A percentile compares a stretch with the other conserved stretches of the same genome.
Evolutionary conservation across 352 stramenopile genomes (phyloP).

Genomic region (Phytopythium montanum): DNA sequence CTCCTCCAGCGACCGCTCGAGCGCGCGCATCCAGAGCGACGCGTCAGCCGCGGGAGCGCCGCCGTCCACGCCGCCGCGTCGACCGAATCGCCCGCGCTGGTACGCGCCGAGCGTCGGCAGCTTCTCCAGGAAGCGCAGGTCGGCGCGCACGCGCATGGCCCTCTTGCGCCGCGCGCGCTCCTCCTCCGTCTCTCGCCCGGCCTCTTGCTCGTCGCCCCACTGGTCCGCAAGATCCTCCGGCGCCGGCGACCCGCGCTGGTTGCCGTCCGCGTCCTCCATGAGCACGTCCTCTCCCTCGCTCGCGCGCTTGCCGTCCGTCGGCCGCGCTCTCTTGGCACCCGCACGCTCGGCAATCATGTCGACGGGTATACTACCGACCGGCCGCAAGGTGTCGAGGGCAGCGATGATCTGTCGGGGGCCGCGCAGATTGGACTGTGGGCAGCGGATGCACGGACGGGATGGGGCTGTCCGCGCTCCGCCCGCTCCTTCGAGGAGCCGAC

Average conservation of each 20-base stretch:
- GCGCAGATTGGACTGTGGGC: slow-evolving; percentile 1
- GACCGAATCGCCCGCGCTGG: slow-evolving; percentile 50
- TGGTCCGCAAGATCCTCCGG: neutral
- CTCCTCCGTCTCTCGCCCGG: neutral
- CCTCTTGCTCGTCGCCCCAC: too few relatives aligned
- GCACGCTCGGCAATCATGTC: slow-evolving; percentile 10
- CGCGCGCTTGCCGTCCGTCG: neutral
- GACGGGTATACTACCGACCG: neutral
- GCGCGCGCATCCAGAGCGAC: slow-evolving; percentile 48
- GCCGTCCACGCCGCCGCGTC: slow-evolving; percentile 61
- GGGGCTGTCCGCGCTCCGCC: neutral
- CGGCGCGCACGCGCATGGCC: slow-evolving; percentile 44
- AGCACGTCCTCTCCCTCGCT: slow-evolving; percentile 8
- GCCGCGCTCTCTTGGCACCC: slow-evolving; percentile 17
- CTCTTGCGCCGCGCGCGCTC: slow-evolving; percentile 39
- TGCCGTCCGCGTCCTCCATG: slow-evolving; percentile 15
- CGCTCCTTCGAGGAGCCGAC: too few relatives aligned
- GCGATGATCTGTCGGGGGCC: neutral
- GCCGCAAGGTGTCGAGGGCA: too few relatives aligned
- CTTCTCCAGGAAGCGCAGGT: slow-evolving; percentile 67
- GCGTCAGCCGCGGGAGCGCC: slow-evolving; percentile 23
- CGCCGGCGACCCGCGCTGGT: neutral
- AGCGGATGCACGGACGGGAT: neutral
- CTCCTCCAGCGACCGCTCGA: slow-evolving; percentile 67
- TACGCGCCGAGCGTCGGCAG: slow-evolving; percentile 57